Conservation (phyloP, 192 early-diverging fungal genomes). For the Pecoramyces ruminantium region DNA sequence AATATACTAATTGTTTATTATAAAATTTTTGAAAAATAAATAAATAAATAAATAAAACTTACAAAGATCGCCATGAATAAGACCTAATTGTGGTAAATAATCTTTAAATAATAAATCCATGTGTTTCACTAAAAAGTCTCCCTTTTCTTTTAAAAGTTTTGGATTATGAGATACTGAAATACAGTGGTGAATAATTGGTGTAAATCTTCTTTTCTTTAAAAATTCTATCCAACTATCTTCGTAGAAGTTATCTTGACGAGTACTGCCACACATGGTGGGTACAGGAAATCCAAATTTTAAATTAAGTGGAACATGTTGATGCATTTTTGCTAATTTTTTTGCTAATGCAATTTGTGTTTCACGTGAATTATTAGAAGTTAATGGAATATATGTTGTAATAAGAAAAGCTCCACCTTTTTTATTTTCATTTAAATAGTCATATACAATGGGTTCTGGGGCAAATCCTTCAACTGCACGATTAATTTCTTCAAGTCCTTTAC, state of each 20-base stretch:
- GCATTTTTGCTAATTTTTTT: not conserved
- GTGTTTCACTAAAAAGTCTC: not conserved
- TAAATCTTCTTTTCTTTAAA: not conserved
- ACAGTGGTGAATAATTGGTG: not conserved
- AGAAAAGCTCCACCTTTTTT: not conserved
- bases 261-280: not conserved
- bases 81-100: not conserved
- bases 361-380: not conserved
- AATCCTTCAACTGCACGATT: not conserved
- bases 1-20: too few species aligned
- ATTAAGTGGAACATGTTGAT: not conserved
- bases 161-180: not conserved
- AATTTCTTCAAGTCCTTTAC: not conserved
- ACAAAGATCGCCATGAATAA: not conserved
- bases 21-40: too few species aligned
- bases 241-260: not conserved
- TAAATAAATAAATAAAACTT: not conserved
- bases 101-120: not conserved
- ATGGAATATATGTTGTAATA: not conserved
- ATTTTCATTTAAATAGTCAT: not conserved
- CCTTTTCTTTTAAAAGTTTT: not conserved
- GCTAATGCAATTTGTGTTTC: not conserved
- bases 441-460: not conserved
- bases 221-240: not conserved
- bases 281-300: not conserved